A percentile compares a stretch with the other conserved stretches of the same genome.
phyloP scores from a whole-genome alignment of 179 eudicot genomes.

The Beta lomatogona region DNA sequence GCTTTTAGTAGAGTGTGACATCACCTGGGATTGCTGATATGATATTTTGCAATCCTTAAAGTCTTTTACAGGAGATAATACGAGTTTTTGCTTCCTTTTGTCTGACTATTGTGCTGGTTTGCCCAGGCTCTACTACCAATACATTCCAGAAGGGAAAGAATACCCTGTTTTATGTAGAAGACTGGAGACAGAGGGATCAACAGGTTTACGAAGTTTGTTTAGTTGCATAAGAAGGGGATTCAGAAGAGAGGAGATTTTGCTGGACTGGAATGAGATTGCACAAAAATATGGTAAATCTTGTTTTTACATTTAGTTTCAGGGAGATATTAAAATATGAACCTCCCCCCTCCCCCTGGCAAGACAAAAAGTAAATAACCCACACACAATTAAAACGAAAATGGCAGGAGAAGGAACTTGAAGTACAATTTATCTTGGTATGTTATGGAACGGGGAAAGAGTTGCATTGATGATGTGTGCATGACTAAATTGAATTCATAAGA shows the following conservation, averaged over 20 bases:
- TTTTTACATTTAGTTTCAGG: background rate
- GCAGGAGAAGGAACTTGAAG: background rate
- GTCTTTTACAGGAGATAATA: background rate
- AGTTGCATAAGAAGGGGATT: constrained; percentile 40
- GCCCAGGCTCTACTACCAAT: constrained; percentile 84
- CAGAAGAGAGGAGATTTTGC: constrained; percentile 61
- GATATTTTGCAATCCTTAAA: background rate
- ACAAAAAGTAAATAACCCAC: no score
- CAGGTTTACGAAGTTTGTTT: constrained; percentile 48
- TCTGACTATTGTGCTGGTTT: constrained; percentile 10
- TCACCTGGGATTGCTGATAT: background rate
- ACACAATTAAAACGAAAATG: background rate
- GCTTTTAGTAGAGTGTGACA: background rate
- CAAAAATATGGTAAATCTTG: constrained; percentile 60
- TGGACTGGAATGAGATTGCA: constrained; percentile 95
- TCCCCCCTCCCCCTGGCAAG: background rate
- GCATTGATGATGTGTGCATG: background rate
- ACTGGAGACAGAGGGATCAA: constrained; percentile 38
- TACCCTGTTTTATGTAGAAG: constrained; percentile 86
- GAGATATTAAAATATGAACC: background rate
- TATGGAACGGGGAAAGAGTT: background rate
- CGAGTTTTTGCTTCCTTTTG: background rate
- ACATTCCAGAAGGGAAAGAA: constrained; percentile 89
- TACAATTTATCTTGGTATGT: background rate
- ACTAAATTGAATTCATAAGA: background rate